Percentiles rank a stretch among this genome's conserved stretches.
Conservation (phyloP, 768 basidiomycete genomes). For the Podaxis sp. region DNA sequence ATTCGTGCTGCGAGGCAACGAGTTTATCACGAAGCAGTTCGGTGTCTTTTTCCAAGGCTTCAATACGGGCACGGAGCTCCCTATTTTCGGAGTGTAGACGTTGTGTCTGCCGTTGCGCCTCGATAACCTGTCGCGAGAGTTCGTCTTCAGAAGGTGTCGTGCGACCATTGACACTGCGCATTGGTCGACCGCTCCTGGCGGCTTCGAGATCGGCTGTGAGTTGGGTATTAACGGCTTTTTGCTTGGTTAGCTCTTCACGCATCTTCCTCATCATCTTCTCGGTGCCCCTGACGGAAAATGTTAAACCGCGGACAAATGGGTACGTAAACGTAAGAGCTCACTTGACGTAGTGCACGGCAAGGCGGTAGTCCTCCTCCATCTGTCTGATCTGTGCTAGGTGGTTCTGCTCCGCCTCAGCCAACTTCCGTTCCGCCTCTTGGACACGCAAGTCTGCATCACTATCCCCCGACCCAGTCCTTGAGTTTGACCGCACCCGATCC, state of each 20-base stretch:
- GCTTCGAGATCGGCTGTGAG: slow-evolving; percentile 84
- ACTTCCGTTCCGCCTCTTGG: slow-evolving; percentile 69
- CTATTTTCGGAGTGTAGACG: slow-evolving; percentile 70
- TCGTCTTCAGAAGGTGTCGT: slow-evolving; percentile 79
- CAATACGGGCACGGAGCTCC: slow-evolving; percentile 70
- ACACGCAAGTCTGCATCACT: slow-evolving; percentile 34
- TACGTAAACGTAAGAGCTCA: slow-evolving; percentile 31
- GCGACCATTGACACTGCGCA: slow-evolving; percentile 63
- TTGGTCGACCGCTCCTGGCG: slow-evolving; percentile 54
- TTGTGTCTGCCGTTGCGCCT: slow-evolving; percentile 73
- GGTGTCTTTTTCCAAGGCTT: slow-evolving; percentile 71
- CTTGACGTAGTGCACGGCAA: slow-evolving; percentile 98
- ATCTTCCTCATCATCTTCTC: slow-evolving; percentile 97
- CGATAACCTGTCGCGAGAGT: slow-evolving; percentile 67
- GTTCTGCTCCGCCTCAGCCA: slow-evolving; percentile 72
- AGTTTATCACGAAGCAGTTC: slow-evolving; percentile 66
- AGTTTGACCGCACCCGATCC: slow-evolving; percentile 52
- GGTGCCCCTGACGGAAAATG: slow-evolving; percentile 61
- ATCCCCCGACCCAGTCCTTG: slow-evolving; percentile 13
- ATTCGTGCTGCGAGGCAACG: slow-evolving; percentile 68
- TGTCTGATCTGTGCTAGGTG: slow-evolving; percentile 81
- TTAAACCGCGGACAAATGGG: slow-evolving; percentile 1
- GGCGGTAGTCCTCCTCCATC: slow-evolving; percentile 93
- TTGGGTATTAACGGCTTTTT: slow-evolving; percentile 74
- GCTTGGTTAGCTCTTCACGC: slow-evolving; percentile 92